phyloP scores from a whole-genome alignment of 1,284 basidiomycete species.

The Ustilago esculenta region DNA sequence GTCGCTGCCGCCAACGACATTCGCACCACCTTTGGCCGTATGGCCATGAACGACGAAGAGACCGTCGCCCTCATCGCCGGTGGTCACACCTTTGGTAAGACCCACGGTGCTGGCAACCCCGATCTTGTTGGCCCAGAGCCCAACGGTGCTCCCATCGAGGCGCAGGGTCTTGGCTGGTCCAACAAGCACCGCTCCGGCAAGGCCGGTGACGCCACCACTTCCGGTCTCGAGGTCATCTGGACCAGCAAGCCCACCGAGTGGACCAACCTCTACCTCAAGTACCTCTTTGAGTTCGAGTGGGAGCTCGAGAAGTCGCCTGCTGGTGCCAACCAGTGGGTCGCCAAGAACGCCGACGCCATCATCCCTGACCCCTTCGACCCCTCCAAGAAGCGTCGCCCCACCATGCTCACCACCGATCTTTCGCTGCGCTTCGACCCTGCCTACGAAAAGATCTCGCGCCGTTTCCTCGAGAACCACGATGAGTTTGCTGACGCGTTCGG shows the following conservation, averaged over 20 bases:
- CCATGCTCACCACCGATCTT: slow-evolving; percentile 43
- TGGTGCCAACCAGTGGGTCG: slow-evolving; percentile 41
- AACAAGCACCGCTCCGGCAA: slow-evolving; percentile 36
- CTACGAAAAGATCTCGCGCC: slow-evolving; percentile 44
- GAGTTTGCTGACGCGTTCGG: slow-evolving; percentile 39
- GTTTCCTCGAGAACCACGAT: slow-evolving; percentile 34
- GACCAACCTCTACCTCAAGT: slow-evolving; percentile 45
- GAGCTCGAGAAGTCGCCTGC: slow-evolving; percentile 44
- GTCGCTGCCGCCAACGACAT: slow-evolving; percentile 41
- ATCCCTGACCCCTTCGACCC: slow-evolving; percentile 44
- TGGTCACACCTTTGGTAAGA: slow-evolving; percentile 47
- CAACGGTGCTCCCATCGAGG: slow-evolving; percentile 34
- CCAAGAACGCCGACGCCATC: slow-evolving; percentile 44
- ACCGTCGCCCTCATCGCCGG: slow-evolving; percentile 44
- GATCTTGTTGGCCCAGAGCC: slow-evolving; percentile 39
- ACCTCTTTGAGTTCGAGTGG: slow-evolving; percentile 46
- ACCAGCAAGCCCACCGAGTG: slow-evolving; percentile 46
- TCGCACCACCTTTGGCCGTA: slow-evolving; percentile 41
- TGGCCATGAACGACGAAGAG: slow-evolving; percentile 47
- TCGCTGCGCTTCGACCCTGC: slow-evolving; percentile 36
- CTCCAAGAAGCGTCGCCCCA: slow-evolving; percentile 42
- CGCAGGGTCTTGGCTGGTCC: slow-evolving; percentile 35
- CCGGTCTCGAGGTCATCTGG: slow-evolving; percentile 37
- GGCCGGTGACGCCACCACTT: slow-evolving; percentile 32
- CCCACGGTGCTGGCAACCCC: slow-evolving; percentile 39